phyloP scores from a whole-genome alignment of 1,139 yeast genomes.

The Kodamaea alishanica region DNA sequence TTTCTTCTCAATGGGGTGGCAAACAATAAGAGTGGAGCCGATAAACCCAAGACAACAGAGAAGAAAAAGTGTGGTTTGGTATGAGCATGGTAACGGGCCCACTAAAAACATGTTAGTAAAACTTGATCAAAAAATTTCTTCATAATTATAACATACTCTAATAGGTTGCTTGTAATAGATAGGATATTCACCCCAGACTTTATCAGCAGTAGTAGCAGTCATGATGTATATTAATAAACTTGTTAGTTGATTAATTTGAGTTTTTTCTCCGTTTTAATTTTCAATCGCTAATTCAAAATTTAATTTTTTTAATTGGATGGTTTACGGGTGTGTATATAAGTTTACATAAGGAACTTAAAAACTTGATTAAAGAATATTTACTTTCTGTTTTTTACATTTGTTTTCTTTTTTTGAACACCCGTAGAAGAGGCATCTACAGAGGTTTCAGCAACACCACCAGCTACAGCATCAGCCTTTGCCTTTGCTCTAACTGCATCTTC shows the following conservation, averaged over 20 bases:
- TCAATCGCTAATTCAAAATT: conserved; percentile 3
- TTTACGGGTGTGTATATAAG: neutral
- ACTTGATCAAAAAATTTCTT: neutral
- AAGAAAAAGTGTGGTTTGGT: conserved; percentile 75
- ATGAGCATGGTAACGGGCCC: conserved; percentile 78
- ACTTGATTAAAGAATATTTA: neutral
- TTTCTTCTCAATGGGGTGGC: conserved; percentile 71
- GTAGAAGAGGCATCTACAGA: conserved; percentile 11
- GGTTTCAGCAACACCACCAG: conserved; percentile 5
- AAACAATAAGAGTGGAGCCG: conserved; percentile 63
- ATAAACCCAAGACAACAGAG: conserved; percentile 61
- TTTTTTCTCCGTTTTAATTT: conserved; percentile 5
- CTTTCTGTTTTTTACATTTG: conserved; percentile 13
- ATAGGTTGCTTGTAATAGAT: conserved; percentile 59
- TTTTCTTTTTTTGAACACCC: conserved; percentile 9
- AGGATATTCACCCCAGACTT: conserved; percentile 56
- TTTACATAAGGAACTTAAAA: neutral
- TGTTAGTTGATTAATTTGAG: neutral
- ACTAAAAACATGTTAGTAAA: conserved; percentile 43
- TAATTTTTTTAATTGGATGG: conserved; percentile 7
- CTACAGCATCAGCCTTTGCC: conserved; percentile 6
- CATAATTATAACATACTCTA: conserved; percentile 44
- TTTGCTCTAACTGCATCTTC: conserved; percentile 17
- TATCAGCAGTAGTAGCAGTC: conserved; percentile 21
- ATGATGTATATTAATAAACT: conserved; percentile 1